phyloP scores from a whole-genome alignment of 2,329 filamentous ascomycete genomes.

The Sclerotinia sclerotiorum region DNA sequence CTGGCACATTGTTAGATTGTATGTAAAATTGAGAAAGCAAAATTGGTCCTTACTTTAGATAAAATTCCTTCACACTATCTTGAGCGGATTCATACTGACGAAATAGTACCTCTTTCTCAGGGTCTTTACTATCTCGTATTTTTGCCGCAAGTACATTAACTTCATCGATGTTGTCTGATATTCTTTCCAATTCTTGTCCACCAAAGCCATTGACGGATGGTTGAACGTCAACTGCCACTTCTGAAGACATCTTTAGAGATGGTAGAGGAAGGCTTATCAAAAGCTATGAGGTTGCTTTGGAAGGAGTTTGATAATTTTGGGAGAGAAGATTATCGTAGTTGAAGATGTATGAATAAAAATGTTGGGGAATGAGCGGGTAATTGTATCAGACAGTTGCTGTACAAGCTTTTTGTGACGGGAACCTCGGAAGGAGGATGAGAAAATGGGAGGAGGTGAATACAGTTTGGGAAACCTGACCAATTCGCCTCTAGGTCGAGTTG shows the following conservation, averaged over 20 bases:
- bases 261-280: not conserved
- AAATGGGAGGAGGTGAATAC: too few species aligned
- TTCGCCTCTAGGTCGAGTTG: too few species aligned
- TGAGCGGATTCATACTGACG: slow-evolving; percentile 81
- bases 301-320: not conserved
- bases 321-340: not conserved
- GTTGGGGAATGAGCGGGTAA: not conserved
- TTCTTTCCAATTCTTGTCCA: slow-evolving; percentile 45
- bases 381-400: too few species aligned
- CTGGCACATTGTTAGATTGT: slow-evolving; percentile 6
- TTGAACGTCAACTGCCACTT: not conserved
- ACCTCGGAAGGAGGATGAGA: too few species aligned
- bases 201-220: slow-evolving; percentile 23
- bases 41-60: slow-evolving; percentile 53
- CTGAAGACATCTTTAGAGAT: not conserved
- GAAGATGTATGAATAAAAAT: not conserved
- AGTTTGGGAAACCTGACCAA: too few species aligned
- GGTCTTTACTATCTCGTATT: slow-evolving; percentile 57
- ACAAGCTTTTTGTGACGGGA: too few species aligned
- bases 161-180: slow-evolving; percentile 52
- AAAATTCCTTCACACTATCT: slow-evolving; percentile 84
- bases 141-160: slow-evolving; percentile 54
- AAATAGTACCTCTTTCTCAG: slow-evolving; percentile 74
- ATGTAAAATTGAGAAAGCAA: not conserved
- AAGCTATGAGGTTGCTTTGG: not conserved